Evolutionary conservation across 805 yeast species (phyloP).

Genomic region (Nematodospora valgi): DNA sequence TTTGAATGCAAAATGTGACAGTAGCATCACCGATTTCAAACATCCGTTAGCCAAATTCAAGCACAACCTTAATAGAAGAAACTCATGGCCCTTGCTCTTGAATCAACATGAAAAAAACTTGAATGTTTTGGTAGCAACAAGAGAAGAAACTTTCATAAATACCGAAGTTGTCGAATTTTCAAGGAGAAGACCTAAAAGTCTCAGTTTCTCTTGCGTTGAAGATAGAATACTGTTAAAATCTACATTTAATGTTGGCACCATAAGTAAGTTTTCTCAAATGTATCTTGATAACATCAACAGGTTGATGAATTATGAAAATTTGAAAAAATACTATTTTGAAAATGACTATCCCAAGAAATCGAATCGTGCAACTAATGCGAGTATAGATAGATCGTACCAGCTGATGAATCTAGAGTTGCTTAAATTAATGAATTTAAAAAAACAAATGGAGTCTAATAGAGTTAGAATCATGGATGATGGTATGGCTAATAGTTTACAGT

Average conservation of each 20-base stretch:
- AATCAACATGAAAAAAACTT: slow-evolving; percentile 13
- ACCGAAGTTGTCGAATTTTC: background rate
- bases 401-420: slow-evolving; percentile 29
- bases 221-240: slow-evolving; percentile 8
- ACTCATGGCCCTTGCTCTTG: slow-evolving; percentile 27
- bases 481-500: slow-evolving; percentile 23
- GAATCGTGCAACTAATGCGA: slow-evolving; percentile 9
- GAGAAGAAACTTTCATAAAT: background rate
- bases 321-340: slow-evolving; percentile 13
- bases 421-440: slow-evolving; percentile 23
- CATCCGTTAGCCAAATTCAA: slow-evolving; percentile 9
- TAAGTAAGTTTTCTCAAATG: slow-evolving; percentile 15
- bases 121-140: slow-evolving; percentile 13
- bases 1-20: background rate
- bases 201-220: slow-evolving; percentile 24
- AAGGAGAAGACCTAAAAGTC: slow-evolving; percentile 13
- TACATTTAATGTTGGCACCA: slow-evolving; percentile 9
- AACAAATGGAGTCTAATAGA: slow-evolving; percentile 23
- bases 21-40: background rate
- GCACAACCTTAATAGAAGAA: slow-evolving; percentile 22
- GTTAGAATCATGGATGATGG: slow-evolving; percentile 26
- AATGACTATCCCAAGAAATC: background rate
- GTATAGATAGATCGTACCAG: slow-evolving; percentile 19
- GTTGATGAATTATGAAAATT: slow-evolving; percentile 19
- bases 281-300: slow-evolving; percentile 16